phyloP scores from a whole-genome alignment of 192 early-diverging fungal genomes.

The Diversispora epigaea region DNA sequence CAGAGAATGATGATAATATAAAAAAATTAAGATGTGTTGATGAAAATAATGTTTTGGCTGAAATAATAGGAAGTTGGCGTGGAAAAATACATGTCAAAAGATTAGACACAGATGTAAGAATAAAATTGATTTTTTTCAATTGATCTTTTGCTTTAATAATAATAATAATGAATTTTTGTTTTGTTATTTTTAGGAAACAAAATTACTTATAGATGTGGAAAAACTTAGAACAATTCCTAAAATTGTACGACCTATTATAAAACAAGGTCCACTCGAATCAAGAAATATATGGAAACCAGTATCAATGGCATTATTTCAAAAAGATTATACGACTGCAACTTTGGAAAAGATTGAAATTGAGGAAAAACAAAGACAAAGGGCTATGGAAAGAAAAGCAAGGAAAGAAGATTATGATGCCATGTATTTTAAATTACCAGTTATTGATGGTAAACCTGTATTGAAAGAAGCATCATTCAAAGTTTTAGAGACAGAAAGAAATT shows the following conservation, averaged over 20 bases:
- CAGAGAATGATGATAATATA: slow-evolving; percentile 35
- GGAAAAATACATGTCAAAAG: slow-evolving; percentile 47
- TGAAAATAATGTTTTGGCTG: slow-evolving; percentile 52
- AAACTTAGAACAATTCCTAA: slow-evolving; percentile 50
- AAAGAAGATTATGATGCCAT: slow-evolving; percentile 52
- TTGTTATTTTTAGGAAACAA: slow-evolving; percentile 18
- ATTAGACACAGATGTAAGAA: slow-evolving; percentile 28
- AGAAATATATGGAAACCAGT: slow-evolving; percentile 64
- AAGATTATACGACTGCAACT: slow-evolving; percentile 61
- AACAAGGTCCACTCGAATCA: slow-evolving; percentile 66
- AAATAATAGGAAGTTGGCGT: slow-evolving; percentile 66
- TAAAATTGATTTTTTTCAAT: slow-evolving; percentile 3
- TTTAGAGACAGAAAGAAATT: background rate
- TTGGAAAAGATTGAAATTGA: slow-evolving; percentile 66
- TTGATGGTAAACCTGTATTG: slow-evolving; percentile 49
- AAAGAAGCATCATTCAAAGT: slow-evolving; percentile 8
- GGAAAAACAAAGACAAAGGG: slow-evolving; percentile 59
- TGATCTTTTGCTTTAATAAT: background rate
- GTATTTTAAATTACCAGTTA: slow-evolving; percentile 60
- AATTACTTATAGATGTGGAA: slow-evolving; percentile 57
- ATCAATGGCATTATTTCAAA: slow-evolving; percentile 54
- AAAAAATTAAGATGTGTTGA: slow-evolving; percentile 60
- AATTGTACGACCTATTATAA: slow-evolving; percentile 51
- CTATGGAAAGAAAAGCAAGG: slow-evolving; percentile 48
- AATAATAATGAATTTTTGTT: slow-evolving; percentile 24